Base-by-base conservation (phyloP, 177 flowering plant genomes). In the Vitis hybrid region DNA sequence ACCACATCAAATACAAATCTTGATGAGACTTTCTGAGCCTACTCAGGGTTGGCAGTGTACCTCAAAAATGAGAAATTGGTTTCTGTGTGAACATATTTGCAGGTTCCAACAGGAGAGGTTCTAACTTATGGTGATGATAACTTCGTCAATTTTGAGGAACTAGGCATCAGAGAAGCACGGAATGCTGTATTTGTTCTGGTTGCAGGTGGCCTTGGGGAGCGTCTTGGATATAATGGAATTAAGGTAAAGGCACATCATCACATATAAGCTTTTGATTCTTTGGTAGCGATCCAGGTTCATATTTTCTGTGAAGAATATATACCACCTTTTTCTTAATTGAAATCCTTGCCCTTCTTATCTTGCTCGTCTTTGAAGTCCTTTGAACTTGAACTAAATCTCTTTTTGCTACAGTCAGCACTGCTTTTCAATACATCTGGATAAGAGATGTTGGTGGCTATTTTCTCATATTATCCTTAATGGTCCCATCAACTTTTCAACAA, bases 181-280 rank as follows among this genome's bases (percentile, higher is more conserved):
- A 85, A 86, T 75, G 97, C 98, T 79, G 97, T 92, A 65, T 95
- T 95, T 87, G 99, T 90, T 75, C 90, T 95, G 79, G 99, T 95
- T 80, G 99, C 99, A 6, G 98, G 99, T 66, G 99, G 99, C 53
- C 98, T 95, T 74, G 99, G 99, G 51, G 99, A 95, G 68, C 98
- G 99, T 71, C 93, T 95, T 72, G 99, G 99, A 53, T 95, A 95
- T 76, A 93, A 89, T 76, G 97, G 98, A 74, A 95, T 95, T 53
- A 93, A 95, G 99, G 99, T 90, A 70, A 70, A 16, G 26, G 16
- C 7, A 39, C 31, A 11, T 18, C 11, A 20, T 5, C 49, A 39
- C 16, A 45, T 22, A 29, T 13, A 1, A 19, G 5, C 19, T 48
- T 53, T 14, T 22, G 3, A 18, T 64, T 22, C 39, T 10, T 53